phyloP scores from a whole-genome alignment of 345 rosid genomes.

The Populus davidiana region DNA sequence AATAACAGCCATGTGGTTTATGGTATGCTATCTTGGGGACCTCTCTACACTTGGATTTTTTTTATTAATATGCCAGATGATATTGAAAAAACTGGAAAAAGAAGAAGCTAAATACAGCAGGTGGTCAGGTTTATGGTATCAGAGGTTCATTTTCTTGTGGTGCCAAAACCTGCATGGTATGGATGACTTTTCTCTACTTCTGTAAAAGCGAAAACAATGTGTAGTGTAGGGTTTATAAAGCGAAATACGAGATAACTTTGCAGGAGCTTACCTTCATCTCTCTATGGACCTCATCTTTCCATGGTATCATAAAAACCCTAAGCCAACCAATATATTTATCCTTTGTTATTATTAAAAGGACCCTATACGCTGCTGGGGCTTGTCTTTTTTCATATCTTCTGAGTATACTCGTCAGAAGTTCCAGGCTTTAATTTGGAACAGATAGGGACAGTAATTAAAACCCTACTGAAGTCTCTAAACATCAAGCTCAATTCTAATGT shows the following conservation, averaged over 20 bases:
- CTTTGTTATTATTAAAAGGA: not conserved
- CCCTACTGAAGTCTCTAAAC: not conserved
- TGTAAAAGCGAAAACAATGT: not conserved
- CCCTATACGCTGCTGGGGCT: not conserved
- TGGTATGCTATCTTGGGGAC: too few relatives aligned
- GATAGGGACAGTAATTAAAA: too few relatives aligned
- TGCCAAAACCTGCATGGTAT: not conserved
- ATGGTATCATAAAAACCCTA: not conserved
- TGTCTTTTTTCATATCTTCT: not conserved
- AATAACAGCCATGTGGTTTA: not conserved
- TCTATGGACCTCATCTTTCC: not conserved
- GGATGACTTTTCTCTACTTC: not conserved
- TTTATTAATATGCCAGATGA: too few relatives aligned
- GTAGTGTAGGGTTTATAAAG: not conserved
- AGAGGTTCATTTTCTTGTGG: not conserved
- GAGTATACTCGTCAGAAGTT: not conserved
- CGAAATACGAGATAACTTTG: not conserved
- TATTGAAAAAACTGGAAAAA: too few relatives aligned
- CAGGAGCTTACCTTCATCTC: not conserved
- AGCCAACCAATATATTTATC: not conserved
- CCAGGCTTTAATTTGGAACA: not conserved
- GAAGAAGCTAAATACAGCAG: not conserved
- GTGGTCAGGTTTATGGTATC: not conserved
- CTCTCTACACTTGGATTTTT: too few relatives aligned
- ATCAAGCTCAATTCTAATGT: not conserved